A percentile compares a stretch with the other conserved stretches of the same genome.
Conservation (phyloP, 768 basidiomycete genomes). For the Filobasidium wieringae region DNA sequence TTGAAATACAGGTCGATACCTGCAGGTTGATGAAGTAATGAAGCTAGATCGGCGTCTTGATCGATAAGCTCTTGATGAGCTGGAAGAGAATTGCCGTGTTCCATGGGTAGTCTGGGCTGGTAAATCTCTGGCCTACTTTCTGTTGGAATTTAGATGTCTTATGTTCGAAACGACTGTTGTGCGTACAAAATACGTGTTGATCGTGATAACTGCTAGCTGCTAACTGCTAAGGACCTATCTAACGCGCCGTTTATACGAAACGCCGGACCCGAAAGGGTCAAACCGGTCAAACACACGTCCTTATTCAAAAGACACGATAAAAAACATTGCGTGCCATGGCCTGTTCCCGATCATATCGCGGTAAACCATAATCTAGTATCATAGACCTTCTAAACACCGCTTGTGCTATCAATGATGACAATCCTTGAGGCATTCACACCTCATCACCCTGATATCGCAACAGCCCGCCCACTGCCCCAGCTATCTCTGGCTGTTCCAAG, state of each 20-base stretch:
- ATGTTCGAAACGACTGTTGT: background rate
- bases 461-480: background rate
- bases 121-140: background rate
- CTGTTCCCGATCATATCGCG: too few relatives aligned
- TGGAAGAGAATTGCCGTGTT: background rate
- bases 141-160: background rate
- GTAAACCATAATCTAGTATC: background rate
- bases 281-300: background rate
- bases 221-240: background rate
- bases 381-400: too few relatives aligned
- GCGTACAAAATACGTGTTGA: background rate
- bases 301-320: background rate
- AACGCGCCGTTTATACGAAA: background rate
- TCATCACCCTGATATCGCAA: background rate
- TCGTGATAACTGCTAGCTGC: background rate
- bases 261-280: background rate
- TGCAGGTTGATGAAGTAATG: background rate
- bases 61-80: background rate
- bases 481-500: background rate
- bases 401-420: too few relatives aligned
- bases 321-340: background rate
- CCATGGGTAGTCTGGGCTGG: background rate
- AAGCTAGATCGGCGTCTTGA: background rate
- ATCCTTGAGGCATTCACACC: too few relatives aligned
- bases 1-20: background rate